These are phyloP conservation scores for Fusarium annulatum DNA, from an alignment of 2,329 filamentous ascomycete species.

Conservation along the genomic window DNA sequence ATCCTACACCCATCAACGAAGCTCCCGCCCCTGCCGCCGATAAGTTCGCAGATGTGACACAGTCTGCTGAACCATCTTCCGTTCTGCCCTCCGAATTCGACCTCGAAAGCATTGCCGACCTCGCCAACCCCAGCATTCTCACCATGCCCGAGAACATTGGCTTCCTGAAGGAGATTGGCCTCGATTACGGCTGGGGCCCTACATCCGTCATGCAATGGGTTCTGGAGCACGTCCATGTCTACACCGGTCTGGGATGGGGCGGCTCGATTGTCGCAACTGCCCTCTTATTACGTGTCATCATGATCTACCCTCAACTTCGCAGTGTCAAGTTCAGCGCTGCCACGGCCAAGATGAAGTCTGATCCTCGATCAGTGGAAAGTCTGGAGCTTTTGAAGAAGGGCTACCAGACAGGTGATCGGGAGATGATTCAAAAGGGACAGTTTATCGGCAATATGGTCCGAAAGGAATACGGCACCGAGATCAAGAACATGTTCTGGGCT, in stretches of 20 bases:
- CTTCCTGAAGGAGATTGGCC: conserved; percentile 82
- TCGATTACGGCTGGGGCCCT: conserved; percentile 89
- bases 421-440: conserved; percentile 51
- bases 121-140: conserved; percentile 59
- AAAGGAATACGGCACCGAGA: conserved; percentile 51
- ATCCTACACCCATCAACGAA: conserved; percentile 22
- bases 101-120: conserved; percentile 49
- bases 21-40: conserved; percentile 37
- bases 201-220: conserved; percentile 78
- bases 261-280: conserved; percentile 75
- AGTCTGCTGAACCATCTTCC: conserved; percentile 34
- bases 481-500: conserved; percentile 51
- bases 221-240: conserved; percentile 86
- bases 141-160: conserved; percentile 80
- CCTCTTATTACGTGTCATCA: conserved; percentile 69
- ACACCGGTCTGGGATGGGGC: conserved; percentile 83
- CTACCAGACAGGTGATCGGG: conserved; percentile 56
- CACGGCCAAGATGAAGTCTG: conserved; percentile 66
- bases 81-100: conserved; percentile 48
- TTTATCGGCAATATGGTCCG: conserved; percentile 52
- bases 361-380: conserved; percentile 63
- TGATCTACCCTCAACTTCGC: conserved; percentile 70
- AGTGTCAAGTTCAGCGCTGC: conserved; percentile 59
- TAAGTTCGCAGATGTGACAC: conserved; percentile 27
- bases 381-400: conserved; percentile 63